Evolutionary conservation across 163 green algal genomes (phyloP), one percentile per base, ranked within the genome.

Genomic region (Scenedesmus sp.): DNA sequence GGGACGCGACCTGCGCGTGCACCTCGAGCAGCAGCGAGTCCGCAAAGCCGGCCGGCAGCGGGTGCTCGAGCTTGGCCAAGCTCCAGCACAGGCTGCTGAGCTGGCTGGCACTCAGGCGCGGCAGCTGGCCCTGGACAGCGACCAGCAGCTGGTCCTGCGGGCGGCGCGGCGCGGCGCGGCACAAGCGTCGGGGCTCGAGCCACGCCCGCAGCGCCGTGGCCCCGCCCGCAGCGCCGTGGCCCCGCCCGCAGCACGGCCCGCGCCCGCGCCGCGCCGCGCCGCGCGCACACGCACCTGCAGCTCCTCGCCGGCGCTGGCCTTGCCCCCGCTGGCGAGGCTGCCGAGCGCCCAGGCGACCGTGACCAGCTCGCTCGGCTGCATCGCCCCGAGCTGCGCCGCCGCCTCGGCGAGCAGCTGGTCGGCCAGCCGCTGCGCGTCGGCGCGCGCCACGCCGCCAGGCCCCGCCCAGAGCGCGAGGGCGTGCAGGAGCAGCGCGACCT

Each of bases 11-110:
- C 24, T 77, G 69, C 10, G 69, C 69, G 29, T 65, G 50, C 11
- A 77, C 36, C 54, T 77, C 69, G n/a, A 77, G 24, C 54, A 77
- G 69, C 53, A 77, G 44, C 58, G 69, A 53, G 26, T 77, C 69
- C 6, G 50, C 69, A 77, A 77, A 77, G 29, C 69, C 31, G 34
- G 56, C 53, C 7, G 53, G 36, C n/a, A 77, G 48, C 11, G 18
- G 36, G 14, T 66, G 69, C 6, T 56, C 24, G 26, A 77, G 69
- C 69, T 77, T 77, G 15, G 69, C 69, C 56, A 77, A 66, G 33
- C 69, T 53, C 69, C 69, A 77, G 39, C 69, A 77, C 69, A 77
- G 33, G 33, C 51, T 65, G 14, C 17, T 39, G 22, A 67, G 34
- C 69, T 77, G 69, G n/a, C n/a, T 13, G 5, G 69, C 53, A 15